Base-by-base conservation (phyloP, 257 asterid genomes). In the Solanum gandarillasii region DNA sequence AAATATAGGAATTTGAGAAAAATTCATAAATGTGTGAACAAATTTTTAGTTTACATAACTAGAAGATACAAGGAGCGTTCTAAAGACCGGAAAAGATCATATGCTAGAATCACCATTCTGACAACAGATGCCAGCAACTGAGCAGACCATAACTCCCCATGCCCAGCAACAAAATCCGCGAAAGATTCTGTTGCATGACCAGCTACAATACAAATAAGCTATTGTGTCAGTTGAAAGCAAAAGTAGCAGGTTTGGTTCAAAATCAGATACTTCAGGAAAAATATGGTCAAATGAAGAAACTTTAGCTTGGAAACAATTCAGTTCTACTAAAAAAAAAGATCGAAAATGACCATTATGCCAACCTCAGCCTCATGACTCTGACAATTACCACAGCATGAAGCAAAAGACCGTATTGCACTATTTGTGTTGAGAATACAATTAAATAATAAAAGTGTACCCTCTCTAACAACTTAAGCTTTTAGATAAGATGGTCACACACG, bases 81-180 rank as follows among this genome's bases (percentile, higher is more conserved):
- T 48, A 46, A 74, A 84, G 39, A 16, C 67, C 2, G 0, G 85
- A 85, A 52, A 46, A 86, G 75, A 75, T 35, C 68, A 91, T 65
- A n/a, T 62, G 88, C 31, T 73, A 83, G 55, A 83, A 87, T 81
- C 87, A 97, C 99, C 99, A 93, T 94, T 92, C 95, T 92, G 90
- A 97, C 89, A 84, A 94, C 94, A n/a, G 95, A 92, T 58, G 98
- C 92, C 88, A 97, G 92, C 93, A 96, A 87, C 68, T 96, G 97
- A 85, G 99, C 95, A 88, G 98, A 95, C 99, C 99, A 97, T 83
- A 97, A 90, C 93, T 97, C 99, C 5, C 99, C 99, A 86, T 97
- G 98, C 79, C 99, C 99, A 78, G 91, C 99, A 93, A 96, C 99
- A 93, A 96, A 97, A 88, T 97, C 99, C 0, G 99, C 93, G 89